These are phyloP conservation scores for Eragrostis nindensis DNA, from an alignment of 176 grass and related monocot species.

Conservation along the genomic window DNA sequence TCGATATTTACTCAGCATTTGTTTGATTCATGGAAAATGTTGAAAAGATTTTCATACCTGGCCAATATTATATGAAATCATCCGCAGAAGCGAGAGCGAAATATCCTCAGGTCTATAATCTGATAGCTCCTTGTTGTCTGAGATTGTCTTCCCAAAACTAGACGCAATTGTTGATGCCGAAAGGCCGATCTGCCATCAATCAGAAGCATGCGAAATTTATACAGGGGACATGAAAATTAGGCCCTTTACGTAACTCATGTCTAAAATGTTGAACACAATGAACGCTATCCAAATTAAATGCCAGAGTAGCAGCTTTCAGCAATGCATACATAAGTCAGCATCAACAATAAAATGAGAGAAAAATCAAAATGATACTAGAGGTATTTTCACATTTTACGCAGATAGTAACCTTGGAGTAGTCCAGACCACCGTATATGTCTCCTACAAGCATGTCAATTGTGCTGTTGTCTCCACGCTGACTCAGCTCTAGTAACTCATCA, in stretches of 20 bases:
- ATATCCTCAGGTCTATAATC: conserved; percentile 98
- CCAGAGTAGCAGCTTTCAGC: conserved; percentile 15
- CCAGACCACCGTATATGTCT: conserved; percentile 98
- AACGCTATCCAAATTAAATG: conserved; percentile 17
- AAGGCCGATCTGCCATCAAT: conserved; percentile 82
- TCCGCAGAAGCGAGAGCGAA: conserved; percentile 94
- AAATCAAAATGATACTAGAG: conserved; percentile 32
- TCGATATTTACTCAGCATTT: conserved; percentile 6
- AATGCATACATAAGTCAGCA: neutral
- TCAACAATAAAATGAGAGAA: conserved; percentile 8
- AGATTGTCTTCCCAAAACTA: conserved; percentile 96
- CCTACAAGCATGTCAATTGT: conserved; percentile 98
- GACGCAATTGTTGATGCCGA: conserved; percentile 97
- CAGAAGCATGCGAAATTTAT: conserved; percentile 44
- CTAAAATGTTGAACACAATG: conserved; percentile 6
- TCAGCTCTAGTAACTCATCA: conserved; percentile 97
- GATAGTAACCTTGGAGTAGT: conserved; percentile 88
- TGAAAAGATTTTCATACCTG: conserved; percentile 66
- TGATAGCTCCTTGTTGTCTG: conserved; percentile 89
- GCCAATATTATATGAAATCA: conserved; percentile 99
- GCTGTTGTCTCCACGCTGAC: conserved; percentile 89
- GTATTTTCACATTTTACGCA: conserved; percentile 10
- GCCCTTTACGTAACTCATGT: neutral
- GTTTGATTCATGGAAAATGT: conserved; percentile 1
- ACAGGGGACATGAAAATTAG: neutral